Evolutionary conservation across 2,329 filamentous ascomycete genomes (phyloP).

Genomic region (Aspergillus nomiae): DNA sequence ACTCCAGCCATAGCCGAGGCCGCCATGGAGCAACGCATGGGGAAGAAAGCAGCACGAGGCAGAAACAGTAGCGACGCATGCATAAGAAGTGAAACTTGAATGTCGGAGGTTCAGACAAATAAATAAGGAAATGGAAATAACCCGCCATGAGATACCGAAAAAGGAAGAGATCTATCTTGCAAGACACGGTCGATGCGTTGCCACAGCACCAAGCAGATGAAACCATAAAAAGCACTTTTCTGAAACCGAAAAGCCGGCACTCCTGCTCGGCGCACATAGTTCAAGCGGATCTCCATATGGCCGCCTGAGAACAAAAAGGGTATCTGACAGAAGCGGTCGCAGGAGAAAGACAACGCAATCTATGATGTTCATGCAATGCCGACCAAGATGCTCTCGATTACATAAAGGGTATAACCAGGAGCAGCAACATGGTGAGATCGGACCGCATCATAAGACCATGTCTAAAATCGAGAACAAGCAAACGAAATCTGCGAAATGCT

Average conservation of each 20-base stretch:
- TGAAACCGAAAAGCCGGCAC: slow-evolving; percentile 38
- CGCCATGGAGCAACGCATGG: slow-evolving; percentile 22
- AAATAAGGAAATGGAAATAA: slow-evolving; percentile 25
- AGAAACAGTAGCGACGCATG: slow-evolving; percentile 19
- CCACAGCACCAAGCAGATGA: slow-evolving; percentile 41
- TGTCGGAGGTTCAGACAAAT: slow-evolving; percentile 18
- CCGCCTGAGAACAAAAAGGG: slow-evolving; percentile 48
- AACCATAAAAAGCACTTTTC: slow-evolving; percentile 44
- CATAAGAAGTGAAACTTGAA: slow-evolving; percentile 22
- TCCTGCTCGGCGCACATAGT: slow-evolving; percentile 42
- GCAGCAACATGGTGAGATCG: slow-evolving; percentile 34
- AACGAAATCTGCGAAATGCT: slow-evolving; percentile 28
- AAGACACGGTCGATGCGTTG: slow-evolving; percentile 42
- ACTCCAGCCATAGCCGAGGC: slow-evolving; percentile 12
- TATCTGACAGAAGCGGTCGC: slow-evolving; percentile 51
- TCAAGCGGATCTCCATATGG: slow-evolving; percentile 40
- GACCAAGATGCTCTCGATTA: slow-evolving; percentile 35
- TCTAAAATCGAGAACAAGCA: slow-evolving; percentile 37
- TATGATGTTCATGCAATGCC: slow-evolving; percentile 53
- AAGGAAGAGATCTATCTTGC: slow-evolving; percentile 44
- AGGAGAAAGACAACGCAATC: slow-evolving; percentile 53
- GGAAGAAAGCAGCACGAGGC: slow-evolving; percentile 30
- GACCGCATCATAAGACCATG: slow-evolving; percentile 43
- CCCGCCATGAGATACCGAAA: slow-evolving; percentile 45
- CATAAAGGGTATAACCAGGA: slow-evolving; percentile 26